Percentiles rank a stretch among this genome's conserved stretches.
Evolutionary conservation across 2,329 filamentous ascomycete species (phyloP).

Genomic region (Fusarium poae): DNA sequence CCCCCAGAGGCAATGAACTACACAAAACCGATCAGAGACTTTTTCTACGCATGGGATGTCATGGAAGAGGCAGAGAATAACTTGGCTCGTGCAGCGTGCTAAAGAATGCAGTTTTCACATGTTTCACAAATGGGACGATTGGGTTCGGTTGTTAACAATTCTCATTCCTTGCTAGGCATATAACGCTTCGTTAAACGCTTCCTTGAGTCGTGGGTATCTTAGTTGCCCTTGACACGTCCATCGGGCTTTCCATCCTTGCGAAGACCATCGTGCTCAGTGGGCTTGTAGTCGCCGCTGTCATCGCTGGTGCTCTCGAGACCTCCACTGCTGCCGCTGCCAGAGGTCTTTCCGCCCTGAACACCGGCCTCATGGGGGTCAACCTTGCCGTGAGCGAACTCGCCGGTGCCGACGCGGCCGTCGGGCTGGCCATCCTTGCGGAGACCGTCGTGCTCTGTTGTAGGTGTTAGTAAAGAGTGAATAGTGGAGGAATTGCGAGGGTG

Average conservation of each 20-base stretch:
- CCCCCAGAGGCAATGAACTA: slow-evolving; percentile 1
- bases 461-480: background rate
- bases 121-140: background rate
- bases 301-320: slow-evolving; percentile 13
- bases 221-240: slow-evolving; percentile 33
- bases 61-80: background rate
- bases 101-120: background rate
- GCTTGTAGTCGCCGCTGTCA: slow-evolving; percentile 30
- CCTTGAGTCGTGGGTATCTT: background rate
- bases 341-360: slow-evolving; percentile 37
- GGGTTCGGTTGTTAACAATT: background rate
- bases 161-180: slow-evolving; percentile 3
- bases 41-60: slow-evolving; percentile 8
- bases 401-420: slow-evolving; percentile 40
- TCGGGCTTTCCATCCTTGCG: slow-evolving; percentile 35
- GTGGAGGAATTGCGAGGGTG: accelerated
- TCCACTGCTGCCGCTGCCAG: slow-evolving; percentile 5
- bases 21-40: background rate
- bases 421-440: slow-evolving; percentile 45
- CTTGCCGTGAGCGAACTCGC: slow-evolving; percentile 45
- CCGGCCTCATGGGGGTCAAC: slow-evolving; percentile 42
- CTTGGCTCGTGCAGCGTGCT: background rate
- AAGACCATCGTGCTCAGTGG: slow-evolving; percentile 31
- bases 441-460: slow-evolving; percentile 36
- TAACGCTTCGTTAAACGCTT: background rate